Evolutionary conservation across 1,284 basidiomycete species (phyloP).

Genomic region (Ganoderma sinense): DNA sequence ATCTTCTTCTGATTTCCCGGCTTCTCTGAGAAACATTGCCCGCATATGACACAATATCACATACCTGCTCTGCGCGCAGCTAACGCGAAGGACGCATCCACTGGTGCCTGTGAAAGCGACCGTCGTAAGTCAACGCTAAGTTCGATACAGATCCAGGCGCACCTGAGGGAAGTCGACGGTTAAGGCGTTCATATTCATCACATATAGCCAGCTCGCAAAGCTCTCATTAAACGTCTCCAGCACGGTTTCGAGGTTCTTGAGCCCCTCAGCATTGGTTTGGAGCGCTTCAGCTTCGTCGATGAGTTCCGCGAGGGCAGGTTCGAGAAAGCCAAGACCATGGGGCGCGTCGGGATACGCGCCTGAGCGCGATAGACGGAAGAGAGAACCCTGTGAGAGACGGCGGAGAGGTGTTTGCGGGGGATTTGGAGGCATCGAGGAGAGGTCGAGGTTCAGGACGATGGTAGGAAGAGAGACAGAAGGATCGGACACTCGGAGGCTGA

Average conservation of each 20-base stretch:
- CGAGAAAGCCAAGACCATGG: conserved; percentile 87
- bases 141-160: conserved; percentile 32
- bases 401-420: conserved; percentile 77
- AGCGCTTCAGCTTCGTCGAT: conserved; percentile 87
- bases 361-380: conserved; percentile 84
- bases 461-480: background rate
- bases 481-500: background rate
- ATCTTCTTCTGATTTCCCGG: conserved; percentile 40
- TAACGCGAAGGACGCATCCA: conserved; percentile 64
- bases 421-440: conserved; percentile 34
- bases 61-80: conserved; percentile 69
- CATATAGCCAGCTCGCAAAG: conserved; percentile 91
- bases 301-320: conserved; percentile 85
- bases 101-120: conserved; percentile 58
- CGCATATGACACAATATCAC: conserved; percentile 19
- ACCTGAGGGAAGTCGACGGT: conserved; percentile 94
- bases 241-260: conserved; percentile 78
- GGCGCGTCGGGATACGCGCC: conserved; percentile 74
- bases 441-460: background rate
- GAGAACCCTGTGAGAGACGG: conserved; percentile 90
- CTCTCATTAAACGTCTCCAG: conserved; percentile 91
- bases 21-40: background rate
- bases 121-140: conserved; percentile 10
- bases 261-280: conserved; percentile 76
- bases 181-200: conserved; percentile 94